A percentile compares a stretch with the other conserved stretches of the same genome.
These are phyloP conservation scores for Calonectria multiphialidica DNA, from an alignment of 2,329 filamentous ascomycete species.

Conservation along the genomic window DNA sequence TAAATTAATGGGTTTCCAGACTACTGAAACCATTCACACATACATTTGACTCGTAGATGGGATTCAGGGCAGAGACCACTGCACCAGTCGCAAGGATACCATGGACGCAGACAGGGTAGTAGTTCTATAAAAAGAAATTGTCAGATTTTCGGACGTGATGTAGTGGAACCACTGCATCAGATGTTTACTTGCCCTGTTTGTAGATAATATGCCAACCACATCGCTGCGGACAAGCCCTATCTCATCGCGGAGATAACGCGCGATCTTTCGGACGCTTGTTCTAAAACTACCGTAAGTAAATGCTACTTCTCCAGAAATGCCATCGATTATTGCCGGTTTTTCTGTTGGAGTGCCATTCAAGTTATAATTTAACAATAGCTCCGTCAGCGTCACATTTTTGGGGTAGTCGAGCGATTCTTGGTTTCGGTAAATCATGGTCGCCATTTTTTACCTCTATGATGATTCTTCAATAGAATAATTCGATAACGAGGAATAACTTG, in stretches of 20 bases:
- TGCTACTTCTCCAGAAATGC: neutral
- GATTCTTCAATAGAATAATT: neutral
- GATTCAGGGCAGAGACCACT: conserved; percentile 10
- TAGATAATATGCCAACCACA: conserved; percentile 13
- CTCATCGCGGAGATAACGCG: neutral
- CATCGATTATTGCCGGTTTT: conserved; percentile 13
- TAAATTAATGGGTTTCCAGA: neutral
- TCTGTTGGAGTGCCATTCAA: conserved; percentile 2
- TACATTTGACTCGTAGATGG: conserved; percentile 15
- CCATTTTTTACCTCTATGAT: neutral
- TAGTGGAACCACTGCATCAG: too few species aligned
- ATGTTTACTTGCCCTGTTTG: neutral
- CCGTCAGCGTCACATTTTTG: conserved; percentile 6
- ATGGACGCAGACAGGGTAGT: conserved; percentile 13
- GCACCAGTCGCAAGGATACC: conserved; percentile 13
- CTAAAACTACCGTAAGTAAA: conserved; percentile 15
- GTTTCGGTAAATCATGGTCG: conserved; percentile 5
- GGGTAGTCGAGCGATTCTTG: conserved; percentile 5
- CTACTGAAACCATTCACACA: neutral
- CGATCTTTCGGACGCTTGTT: neutral
- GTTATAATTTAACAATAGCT: conserved; percentile 10
- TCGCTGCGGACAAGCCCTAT: neutral
- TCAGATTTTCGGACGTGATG: neutral
- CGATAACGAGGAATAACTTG: neutral
- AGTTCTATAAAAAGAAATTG: neutral